Base-by-base conservation (phyloP, 306 rosid genomes). In the Prunus mongolica region DNA sequence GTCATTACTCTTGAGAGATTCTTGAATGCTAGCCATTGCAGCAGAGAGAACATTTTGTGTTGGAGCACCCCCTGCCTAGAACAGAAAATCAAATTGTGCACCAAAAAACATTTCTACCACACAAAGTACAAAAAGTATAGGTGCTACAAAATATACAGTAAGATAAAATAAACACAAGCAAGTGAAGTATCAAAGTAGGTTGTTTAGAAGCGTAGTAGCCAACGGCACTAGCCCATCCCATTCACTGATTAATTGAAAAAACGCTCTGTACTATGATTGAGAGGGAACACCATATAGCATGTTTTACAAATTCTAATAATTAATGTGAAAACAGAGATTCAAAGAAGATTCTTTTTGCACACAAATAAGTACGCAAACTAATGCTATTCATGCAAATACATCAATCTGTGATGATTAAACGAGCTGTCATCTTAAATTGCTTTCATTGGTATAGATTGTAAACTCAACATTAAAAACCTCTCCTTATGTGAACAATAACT, bases 1-100 rank as follows among this genome's bases (percentile, higher is more conserved):
- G 65, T 93, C 98, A 58, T 74, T 88, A 65, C 71, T 88, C 72
- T 89, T 88, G 0, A 93, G 87, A 62, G 91, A 84, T 78, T 89
- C 97, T 80, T 88, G 93, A 64, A 91, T 88, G 74, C 84, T 81
- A 46, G 73, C 71, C 86, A 93, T 81, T 62, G 97, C 93, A 68
- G 84, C 76, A 8, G 86, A 78, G 49, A 91, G 80, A 78, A 84
- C 24, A 74, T 75, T 93, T 55, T 86, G 88, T 0, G 96, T 80
- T 1, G 88, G 87, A 79, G 95, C 97, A 30, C 97, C 96, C 41
- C 97, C 97, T 3, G 87, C 98, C 97, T 93, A 82, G 45, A 67
- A 22, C 27, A 56, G 57, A 76, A 25, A 62, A 76, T 55, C 4
- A 30, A 62, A 69, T 63, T 34, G 52, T 13, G 20, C 63, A 57